A percentile compares a stretch with the other conserved stretches of the same genome.
Evolutionary conservation across 495 filamentous ascomycete species (phyloP).

Genomic region (Penicillium flavigenum): DNA sequence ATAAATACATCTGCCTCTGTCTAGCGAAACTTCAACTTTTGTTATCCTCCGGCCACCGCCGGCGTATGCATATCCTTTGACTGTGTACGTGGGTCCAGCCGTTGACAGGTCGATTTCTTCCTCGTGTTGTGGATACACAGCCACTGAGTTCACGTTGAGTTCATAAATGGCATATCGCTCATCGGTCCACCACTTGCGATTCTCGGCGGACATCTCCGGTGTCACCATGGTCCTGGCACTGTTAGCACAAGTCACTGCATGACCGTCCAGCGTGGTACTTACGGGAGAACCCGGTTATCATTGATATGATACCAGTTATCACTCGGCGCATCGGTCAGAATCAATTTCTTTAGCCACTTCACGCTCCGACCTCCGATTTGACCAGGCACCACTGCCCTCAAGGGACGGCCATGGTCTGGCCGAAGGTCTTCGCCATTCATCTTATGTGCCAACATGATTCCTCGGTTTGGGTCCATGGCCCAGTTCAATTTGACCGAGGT

Average conservation of each 20-base stretch:
- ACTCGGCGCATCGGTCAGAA: conserved; percentile 74
- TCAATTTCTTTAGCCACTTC: conserved; percentile 88
- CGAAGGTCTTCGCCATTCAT: conserved; percentile 88
- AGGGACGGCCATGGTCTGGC: conserved; percentile 85
- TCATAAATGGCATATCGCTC: conserved; percentile 96
- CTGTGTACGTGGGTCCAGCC: conserved; percentile 55
- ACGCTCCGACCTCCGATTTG: conserved; percentile 94
- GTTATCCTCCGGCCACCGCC: conserved; percentile 87
- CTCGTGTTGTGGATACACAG: conserved; percentile 78
- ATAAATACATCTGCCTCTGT: conserved; percentile 64
- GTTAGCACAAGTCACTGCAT: conserved; percentile 1
- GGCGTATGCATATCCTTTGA: conserved; percentile 84
- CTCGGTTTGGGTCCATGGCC: conserved; percentile 80
- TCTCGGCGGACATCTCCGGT: conserved; percentile 73
- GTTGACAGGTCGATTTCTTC: conserved; percentile 60
- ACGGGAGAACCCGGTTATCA: conserved; percentile 87
- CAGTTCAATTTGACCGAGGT: conserved; percentile 87
- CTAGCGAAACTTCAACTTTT: conserved; percentile 79
- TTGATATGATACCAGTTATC: conserved; percentile 98
- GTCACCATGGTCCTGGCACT: conserved; percentile 66
- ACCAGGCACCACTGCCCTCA: conserved; percentile 83
- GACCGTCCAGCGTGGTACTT: conserved; percentile 11
- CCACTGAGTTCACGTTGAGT: conserved; percentile 83
- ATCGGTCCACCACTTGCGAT: conserved; percentile 82
- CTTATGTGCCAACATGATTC: conserved; percentile 85